A percentile compares a stretch with the other conserved stretches of the same genome.
phyloP scores from a whole-genome alignment of 352 stramenopile species.

The Pythium dissotocum region DNA sequence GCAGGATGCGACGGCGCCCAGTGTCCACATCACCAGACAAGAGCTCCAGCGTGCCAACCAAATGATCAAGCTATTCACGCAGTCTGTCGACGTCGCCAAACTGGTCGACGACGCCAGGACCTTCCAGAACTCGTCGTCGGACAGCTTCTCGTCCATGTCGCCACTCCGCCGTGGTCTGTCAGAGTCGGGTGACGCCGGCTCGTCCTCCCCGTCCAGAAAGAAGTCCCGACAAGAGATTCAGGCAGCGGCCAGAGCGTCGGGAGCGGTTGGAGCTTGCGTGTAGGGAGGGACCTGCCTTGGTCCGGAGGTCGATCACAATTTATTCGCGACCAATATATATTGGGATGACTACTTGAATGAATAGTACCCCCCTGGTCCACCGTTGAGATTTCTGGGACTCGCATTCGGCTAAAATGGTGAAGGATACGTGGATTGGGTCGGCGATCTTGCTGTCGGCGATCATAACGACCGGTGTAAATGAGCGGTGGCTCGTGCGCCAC shows the following conservation, averaged over 20 bases:
- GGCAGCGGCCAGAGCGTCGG: slow-evolving; percentile 34
- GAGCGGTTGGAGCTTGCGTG: slow-evolving; percentile 35
- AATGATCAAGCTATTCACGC: slow-evolving; percentile 30
- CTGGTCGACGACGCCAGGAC: slow-evolving; percentile 25
- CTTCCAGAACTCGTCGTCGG: not conserved
- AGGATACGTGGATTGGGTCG: slow-evolving; percentile 45
- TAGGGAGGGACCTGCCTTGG: not conserved
- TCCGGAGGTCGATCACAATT: not conserved
- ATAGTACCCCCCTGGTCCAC: slow-evolving; percentile 11
- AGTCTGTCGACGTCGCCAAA: slow-evolving; percentile 27
- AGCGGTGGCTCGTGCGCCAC: slow-evolving; percentile 52
- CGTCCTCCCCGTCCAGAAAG: slow-evolving; percentile 2
- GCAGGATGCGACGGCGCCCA: not conserved
- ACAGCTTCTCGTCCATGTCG: not conserved
- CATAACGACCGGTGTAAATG: slow-evolving; percentile 51
- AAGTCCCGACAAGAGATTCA: slow-evolving; percentile 45
- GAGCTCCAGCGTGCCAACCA: slow-evolving; percentile 25
- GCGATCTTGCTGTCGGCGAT: slow-evolving; percentile 52
- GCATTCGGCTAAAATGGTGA: slow-evolving; percentile 28
- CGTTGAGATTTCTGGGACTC: not conserved
- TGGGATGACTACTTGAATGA: not conserved
- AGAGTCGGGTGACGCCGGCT: not conserved
- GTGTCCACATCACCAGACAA: slow-evolving; percentile 22
- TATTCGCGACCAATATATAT: not conserved
- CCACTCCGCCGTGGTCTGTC: not conserved